Percentiles rank a stretch among this genome's conserved stretches.
phyloP scores from a whole-genome alignment of 1,284 basidiomycete genomes.

The Mycena sp. region DNA sequence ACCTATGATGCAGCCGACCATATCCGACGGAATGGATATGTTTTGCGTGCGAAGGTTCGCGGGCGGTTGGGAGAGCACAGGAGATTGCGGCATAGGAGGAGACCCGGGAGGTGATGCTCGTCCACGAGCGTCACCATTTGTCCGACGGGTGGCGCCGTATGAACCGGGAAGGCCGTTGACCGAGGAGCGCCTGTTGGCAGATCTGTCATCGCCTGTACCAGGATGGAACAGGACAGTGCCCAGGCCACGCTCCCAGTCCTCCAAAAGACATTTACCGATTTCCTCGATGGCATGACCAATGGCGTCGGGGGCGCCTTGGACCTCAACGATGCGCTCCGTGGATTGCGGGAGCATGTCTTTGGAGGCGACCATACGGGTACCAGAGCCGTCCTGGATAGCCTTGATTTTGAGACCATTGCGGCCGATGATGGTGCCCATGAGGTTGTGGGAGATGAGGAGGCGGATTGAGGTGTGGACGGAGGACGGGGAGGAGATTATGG shows the following conservation, averaged over 20 bases:
- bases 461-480: constrained; percentile 90
- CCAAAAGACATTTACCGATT: constrained; percentile 94
- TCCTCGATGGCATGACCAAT: constrained; percentile 94
- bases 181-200: constrained; percentile 59
- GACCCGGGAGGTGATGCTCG: constrained; percentile 63
- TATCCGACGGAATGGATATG: constrained; percentile 98
- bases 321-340: constrained; percentile 97
- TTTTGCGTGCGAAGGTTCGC: constrained; percentile 96
- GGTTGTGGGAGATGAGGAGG: constrained; percentile 96
- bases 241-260: constrained; percentile 95
- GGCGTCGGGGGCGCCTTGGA: constrained; percentile 91
- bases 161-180: constrained; percentile 58
- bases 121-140: constrained; percentile 59
- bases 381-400: constrained; percentile 97
- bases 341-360: constrained; percentile 99
- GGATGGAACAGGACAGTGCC: constrained; percentile 98
- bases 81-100: constrained; percentile 56
- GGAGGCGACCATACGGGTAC: constrained; percentile 96
- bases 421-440: constrained; percentile 99
- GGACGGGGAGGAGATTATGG: constrained; percentile 67
- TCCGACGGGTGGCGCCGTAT: constrained; percentile 60
- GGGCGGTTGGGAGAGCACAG: constrained; percentile 60
- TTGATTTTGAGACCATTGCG: constrained; percentile 98
- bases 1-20: constrained; percentile 99
- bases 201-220: constrained; percentile 81